Percentiles rank a stretch among this genome's conserved stretches.
phyloP scores from a whole-genome alignment of 192 early-diverging fungal species.

The Coemansia umbellata region DNA sequence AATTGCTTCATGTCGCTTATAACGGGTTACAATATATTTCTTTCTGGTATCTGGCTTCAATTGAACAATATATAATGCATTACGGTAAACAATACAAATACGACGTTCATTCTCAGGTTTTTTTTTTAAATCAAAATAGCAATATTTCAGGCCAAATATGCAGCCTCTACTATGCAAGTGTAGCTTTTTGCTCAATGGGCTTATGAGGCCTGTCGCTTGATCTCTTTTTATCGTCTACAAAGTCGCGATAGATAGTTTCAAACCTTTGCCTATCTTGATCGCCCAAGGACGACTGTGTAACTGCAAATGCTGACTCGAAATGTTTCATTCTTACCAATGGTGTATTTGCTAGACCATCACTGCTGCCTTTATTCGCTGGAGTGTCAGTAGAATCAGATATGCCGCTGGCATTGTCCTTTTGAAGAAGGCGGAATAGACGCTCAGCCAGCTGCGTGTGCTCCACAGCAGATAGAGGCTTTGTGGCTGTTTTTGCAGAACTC shows the following conservation, averaged over 20 bases:
- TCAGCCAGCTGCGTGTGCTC: slow-evolving; percentile 24
- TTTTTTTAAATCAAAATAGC: background rate
- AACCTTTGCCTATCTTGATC: slow-evolving; percentile 18
- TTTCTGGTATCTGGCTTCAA: too few species aligned
- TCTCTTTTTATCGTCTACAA: slow-evolving; percentile 49
- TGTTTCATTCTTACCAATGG: slow-evolving; percentile 26
- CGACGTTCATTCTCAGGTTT: background rate
- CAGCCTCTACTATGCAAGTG: slow-evolving; percentile 20
- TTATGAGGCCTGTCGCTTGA: slow-evolving; percentile 1
- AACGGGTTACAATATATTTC: too few species aligned
- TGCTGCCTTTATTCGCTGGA: too few species aligned
- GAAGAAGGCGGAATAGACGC: slow-evolving; percentile 15
- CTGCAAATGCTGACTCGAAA: slow-evolving; percentile 19
- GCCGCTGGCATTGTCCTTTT: too few species aligned
- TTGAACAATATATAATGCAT: too few species aligned
- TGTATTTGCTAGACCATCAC: too few species aligned
- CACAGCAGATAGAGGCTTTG: slow-evolving; percentile 6
- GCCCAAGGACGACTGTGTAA: slow-evolving; percentile 33
- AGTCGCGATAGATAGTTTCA: slow-evolving; percentile 41
- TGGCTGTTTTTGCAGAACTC: too few species aligned
- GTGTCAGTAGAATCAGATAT: too few species aligned
- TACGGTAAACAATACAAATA: too few species aligned
- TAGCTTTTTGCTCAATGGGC: slow-evolving; percentile 44
- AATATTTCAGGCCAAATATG: background rate
- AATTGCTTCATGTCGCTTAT: too few species aligned